These are phyloP conservation scores for Vitis amurensis DNA, from an alignment of 164 flowering plant species.

Conservation along the genomic window DNA sequence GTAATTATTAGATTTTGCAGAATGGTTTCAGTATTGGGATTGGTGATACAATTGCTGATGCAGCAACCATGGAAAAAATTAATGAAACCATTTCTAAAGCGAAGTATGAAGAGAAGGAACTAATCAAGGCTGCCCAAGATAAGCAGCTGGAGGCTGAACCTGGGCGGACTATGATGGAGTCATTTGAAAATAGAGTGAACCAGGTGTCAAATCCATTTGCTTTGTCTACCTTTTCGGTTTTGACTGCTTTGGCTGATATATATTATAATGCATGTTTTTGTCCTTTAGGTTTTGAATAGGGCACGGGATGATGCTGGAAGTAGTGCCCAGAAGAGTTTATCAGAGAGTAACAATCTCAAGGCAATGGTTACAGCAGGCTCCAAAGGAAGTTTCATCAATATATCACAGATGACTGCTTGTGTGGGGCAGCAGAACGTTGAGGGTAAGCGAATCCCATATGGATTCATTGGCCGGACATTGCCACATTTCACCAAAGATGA, in stretches of 20 bases:
- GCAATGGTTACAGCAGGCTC: slow-evolving; percentile 99
- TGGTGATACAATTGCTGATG: slow-evolving; percentile 99
- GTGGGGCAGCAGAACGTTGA: slow-evolving; percentile 99
- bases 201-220: slow-evolving; percentile 50
- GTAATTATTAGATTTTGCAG: slow-evolving; percentile 99
- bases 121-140: slow-evolving; percentile 68
- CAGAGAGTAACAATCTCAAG: slow-evolving; percentile 96
- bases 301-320: slow-evolving; percentile 99
- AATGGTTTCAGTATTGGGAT: slow-evolving; percentile 94
- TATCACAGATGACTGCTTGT: slow-evolving; percentile 99
- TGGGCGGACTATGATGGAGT: slow-evolving; percentile 95
- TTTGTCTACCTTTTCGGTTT: background rate
- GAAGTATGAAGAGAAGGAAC: slow-evolving; percentile 83
- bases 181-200: slow-evolving; percentile 96
- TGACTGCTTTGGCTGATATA: background rate
- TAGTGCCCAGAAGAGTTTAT: slow-evolving; percentile 95
- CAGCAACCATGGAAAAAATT: slow-evolving; percentile 86
- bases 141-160: slow-evolving; percentile 90
- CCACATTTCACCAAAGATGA: slow-evolving; percentile 99
- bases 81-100: slow-evolving; percentile 90
- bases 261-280: background rate
- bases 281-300: slow-evolving; percentile 77
- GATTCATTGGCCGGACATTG: slow-evolving; percentile 81
- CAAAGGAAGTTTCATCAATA: slow-evolving; percentile 97
- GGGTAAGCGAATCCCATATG: slow-evolving; percentile 96